Conservation (phyloP, 495 filamentous ascomycete genomes). For the Neurospora sp. region DNA sequence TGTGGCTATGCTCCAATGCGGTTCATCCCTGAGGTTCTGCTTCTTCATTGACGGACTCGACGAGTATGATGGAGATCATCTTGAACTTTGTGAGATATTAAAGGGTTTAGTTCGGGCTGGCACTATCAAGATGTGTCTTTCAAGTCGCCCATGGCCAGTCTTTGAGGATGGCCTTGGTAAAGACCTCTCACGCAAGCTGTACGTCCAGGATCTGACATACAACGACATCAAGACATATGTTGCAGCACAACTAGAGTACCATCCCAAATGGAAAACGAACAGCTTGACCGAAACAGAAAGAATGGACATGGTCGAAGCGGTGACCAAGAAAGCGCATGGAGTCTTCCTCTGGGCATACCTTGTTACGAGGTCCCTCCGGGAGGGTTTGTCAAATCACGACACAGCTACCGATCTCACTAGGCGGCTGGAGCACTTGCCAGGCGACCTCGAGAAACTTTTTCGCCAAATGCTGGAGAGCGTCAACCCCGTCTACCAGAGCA, state of each 20-base stretch:
- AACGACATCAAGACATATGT: slow-evolving; percentile 24
- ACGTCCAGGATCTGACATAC: slow-evolving; percentile 16
- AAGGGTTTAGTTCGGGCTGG: not conserved
- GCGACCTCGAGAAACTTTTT: not conserved
- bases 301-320: slow-evolving; percentile 9
- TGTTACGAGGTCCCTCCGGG: slow-evolving; percentile 8
- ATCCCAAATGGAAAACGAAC: slow-evolving; percentile 4
- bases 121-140: slow-evolving; percentile 38
- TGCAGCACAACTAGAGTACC: slow-evolving; percentile 6
- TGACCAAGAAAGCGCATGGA: slow-evolving; percentile 25
- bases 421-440: not conserved
- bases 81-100: slow-evolving; percentile 3
- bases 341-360: slow-evolving; percentile 35
- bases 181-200: not conserved
- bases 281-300: not conserved
- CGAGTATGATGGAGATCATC: slow-evolving; percentile 12
- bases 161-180: slow-evolving; percentile 32
- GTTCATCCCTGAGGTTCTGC: slow-evolving; percentile 5
- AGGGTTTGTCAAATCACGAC: slow-evolving; percentile 18
- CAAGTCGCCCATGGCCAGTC: slow-evolving; percentile 38
- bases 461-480: not conserved
- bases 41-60: slow-evolving; percentile 22
- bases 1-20: not conserved
- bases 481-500: not conserved
- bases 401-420: slow-evolving; percentile 2